Base-by-base conservation (phyloP, 1,139 yeast species). In the Hemisphaericaspora subhashii region DNA sequence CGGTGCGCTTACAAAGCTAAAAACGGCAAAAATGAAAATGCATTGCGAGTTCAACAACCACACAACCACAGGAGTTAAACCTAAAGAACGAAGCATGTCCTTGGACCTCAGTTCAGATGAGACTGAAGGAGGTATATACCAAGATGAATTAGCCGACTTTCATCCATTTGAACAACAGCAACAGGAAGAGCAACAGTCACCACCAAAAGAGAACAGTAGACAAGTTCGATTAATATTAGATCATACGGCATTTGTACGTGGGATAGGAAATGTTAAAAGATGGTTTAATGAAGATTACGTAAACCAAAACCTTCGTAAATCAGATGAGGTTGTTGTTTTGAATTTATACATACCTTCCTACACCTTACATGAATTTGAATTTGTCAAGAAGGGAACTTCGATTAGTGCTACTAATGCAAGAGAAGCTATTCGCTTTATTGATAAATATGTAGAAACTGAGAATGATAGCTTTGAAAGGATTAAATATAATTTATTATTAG, bases 241-340 rank as follows among this genome's bases (percentile, higher is more conserved):
- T 52, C 81, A 78, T 21, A 72, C 83, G 9, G 79, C 83, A 1
- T 66, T 80, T 44, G 73, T 77, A 5, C 69, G 80, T 40, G 86
- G 85, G 1, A 68, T 80, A 34, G 83, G 82, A 1, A 76, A 76
- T 47, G 66, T 80, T 52, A 77, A 77, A 52, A 59, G 76, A 44
- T 80, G 86, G 85, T 66, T 72, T 40, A 67, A 71, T 39, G 50
- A 61, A n/a, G 68, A 60, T 36, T 48, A 63, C 56, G 47, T 74
- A 50, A 47, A 59, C 14, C 32, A 60, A 26, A 59, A 57, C 37
- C 33, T 46, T 10, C 44, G 44, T 5, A 38, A 44, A 26, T 37
- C 46, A 14, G 42, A 49, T 6, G 59, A 57, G 23, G 45, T 44
- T 11, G 52, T 63, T 10, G 39, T 47, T 2, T 54, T 72, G 35